Evolutionary conservation across 495 filamentous ascomycete species (phyloP).

Genomic region (Neurospora africana): DNA sequence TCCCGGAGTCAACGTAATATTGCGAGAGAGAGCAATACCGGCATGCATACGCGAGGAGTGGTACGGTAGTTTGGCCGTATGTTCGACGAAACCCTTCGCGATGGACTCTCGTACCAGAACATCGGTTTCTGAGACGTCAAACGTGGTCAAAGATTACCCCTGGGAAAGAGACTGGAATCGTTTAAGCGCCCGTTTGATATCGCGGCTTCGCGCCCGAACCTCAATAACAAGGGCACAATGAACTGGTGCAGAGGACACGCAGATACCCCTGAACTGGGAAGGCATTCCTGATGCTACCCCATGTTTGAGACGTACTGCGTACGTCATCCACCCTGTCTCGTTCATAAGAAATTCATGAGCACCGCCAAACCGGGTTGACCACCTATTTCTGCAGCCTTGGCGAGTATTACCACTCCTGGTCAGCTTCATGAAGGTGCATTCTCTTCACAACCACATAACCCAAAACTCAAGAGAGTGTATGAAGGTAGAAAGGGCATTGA

Average conservation of each 20-base stretch:
- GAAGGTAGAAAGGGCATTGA: too few relatives aligned
- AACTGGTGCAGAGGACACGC: neutral
- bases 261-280: neutral
- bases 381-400: too few relatives aligned
- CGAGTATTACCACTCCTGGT: too few relatives aligned
- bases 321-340: neutral
- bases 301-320: neutral
- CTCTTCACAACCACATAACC: too few relatives aligned
- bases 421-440: too few relatives aligned
- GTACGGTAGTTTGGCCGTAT: neutral
- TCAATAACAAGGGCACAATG: neutral
- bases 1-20: neutral
- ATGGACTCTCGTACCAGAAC: neutral
- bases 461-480: too few relatives aligned
- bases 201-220: neutral
- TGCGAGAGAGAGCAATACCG: neutral
- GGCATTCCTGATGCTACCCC: neutral
- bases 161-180: neutral
- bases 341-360: too few relatives aligned
- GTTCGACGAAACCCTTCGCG: neutral
- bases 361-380: too few relatives aligned
- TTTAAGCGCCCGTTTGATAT: neutral
- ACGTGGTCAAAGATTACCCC: neutral
- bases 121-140: neutral
- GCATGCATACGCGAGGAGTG: neutral